Conservation (phyloP, 768 basidiomycete genomes). For the Trametes meyenii region DNA sequence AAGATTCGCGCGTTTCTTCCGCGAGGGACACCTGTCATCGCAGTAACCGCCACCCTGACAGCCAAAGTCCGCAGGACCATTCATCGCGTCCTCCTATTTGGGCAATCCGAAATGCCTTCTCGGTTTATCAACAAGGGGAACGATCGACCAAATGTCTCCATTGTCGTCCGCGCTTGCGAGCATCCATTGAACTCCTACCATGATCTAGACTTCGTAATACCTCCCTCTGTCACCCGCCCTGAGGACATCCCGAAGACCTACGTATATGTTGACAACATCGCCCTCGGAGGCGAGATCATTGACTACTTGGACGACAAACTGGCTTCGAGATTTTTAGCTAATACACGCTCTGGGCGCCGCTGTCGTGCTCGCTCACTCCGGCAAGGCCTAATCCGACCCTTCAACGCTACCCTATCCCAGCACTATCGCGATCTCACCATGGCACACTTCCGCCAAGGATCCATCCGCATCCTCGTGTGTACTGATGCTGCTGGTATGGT, state of each 20-base stretch:
- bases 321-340: neutral
- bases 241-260: constrained; percentile 32
- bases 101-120: neutral
- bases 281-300: constrained; percentile 17
- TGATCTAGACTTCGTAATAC: constrained; percentile 34
- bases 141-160: constrained; percentile 31
- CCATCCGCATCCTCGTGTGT: constrained; percentile 27
- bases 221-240: neutral
- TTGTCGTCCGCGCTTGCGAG: constrained; percentile 30
- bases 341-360: too few relatives aligned
- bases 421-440: constrained; percentile 24
- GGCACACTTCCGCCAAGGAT: constrained; percentile 22
- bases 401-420: constrained; percentile 25
- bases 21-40: constrained; percentile 24
- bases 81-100: constrained; percentile 21
- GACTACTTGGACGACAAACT: constrained; percentile 17
- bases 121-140: constrained; percentile 29
- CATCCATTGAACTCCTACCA: constrained; percentile 26
- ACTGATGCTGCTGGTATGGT: constrained; percentile 34
- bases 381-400: constrained; percentile 20
- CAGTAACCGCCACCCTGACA: constrained; percentile 28
- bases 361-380: too few relatives aligned
- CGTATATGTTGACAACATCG: constrained; percentile 30
- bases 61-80: constrained; percentile 21
- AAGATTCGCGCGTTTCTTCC: constrained; percentile 31